Percentiles rank a stretch among this genome's conserved stretches.
phyloP scores from a whole-genome alignment of 2,329 filamentous ascomycete genomes.

The Beauveria medogensis region DNA sequence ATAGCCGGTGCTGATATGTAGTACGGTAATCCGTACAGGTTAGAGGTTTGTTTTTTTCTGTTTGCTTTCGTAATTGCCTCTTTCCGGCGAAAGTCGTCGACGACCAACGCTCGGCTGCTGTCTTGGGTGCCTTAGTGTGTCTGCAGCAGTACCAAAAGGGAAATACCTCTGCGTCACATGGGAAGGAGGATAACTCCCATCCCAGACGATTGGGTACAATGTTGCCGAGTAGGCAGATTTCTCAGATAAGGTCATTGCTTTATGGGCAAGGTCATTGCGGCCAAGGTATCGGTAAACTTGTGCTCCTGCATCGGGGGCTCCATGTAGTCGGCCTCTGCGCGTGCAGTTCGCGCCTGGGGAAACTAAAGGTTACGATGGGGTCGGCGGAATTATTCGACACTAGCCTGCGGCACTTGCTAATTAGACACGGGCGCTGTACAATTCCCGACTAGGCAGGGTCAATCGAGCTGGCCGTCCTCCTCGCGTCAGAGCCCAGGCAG shows the following conservation, averaged over 20 bases:
- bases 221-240: neutral
- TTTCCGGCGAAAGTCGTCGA: neutral
- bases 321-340: neutral
- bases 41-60: too few species aligned
- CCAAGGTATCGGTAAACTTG: neutral
- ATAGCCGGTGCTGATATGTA: neutral
- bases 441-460: neutral
- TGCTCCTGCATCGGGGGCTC: neutral
- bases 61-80: neutral
- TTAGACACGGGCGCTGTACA: neutral
- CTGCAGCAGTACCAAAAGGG: constrained; percentile 3
- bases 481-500: neutral
- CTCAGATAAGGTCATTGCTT: neutral
- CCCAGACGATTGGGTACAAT: neutral
- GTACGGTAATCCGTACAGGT: neutral
- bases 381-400: neutral
- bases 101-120: neutral
- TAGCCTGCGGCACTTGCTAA: neutral
- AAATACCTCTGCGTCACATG: constrained; percentile 8
- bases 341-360: neutral
- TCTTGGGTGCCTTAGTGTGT: neutral
- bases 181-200: neutral
- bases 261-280: neutral
- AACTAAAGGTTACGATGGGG: neutral
- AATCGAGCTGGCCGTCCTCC: neutral